These are phyloP conservation scores for Fraxinus anomala DNA, from an alignment of 257 asterid genomes.

Conservation along the genomic window DNA sequence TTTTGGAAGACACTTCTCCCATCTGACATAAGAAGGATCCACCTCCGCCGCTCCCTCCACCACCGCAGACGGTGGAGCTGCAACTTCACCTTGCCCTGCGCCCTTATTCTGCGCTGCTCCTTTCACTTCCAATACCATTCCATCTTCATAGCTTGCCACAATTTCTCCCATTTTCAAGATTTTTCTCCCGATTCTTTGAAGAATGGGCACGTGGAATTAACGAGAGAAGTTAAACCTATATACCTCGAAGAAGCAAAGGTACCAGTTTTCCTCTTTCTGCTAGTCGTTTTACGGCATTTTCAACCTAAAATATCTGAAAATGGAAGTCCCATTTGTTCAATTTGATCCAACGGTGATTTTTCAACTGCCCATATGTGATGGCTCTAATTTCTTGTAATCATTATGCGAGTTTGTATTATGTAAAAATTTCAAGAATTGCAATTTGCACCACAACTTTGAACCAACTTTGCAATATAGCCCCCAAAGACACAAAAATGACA, in stretches of 20 bases:
- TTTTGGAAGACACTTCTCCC: slow-evolving; percentile 85
- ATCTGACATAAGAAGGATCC: slow-evolving; percentile 43
- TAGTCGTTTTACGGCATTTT: slow-evolving; percentile 13
- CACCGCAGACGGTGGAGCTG: slow-evolving; percentile 23
- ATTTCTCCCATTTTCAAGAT: slow-evolving; percentile 62
- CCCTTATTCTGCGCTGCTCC: slow-evolving; percentile 29
- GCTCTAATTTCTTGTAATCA: slow-evolving; percentile 31
- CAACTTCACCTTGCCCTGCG: slow-evolving; percentile 23
- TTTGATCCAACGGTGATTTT: slow-evolving; percentile 37
- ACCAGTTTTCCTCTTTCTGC: slow-evolving; percentile 9
- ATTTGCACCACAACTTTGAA: background rate
- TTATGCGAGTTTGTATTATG: background rate
- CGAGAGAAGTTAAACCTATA: slow-evolving; percentile 9
- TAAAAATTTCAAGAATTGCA: slow-evolving; percentile 3
- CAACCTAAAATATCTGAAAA: slow-evolving; percentile 50
- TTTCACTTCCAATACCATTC: slow-evolving; percentile 35
- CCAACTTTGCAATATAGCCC: slow-evolving; percentile 23
- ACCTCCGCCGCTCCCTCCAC: slow-evolving; percentile 21
- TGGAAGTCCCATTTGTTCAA: slow-evolving; percentile 27
- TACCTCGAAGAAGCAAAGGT: too few relatives aligned
- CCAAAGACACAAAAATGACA: background rate
- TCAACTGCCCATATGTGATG: slow-evolving; percentile 60
- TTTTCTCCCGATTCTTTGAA: slow-evolving; percentile 1
- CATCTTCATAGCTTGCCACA: slow-evolving; percentile 54
- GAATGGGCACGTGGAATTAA: slow-evolving; percentile 15